Conservation (phyloP, 1,284 basidiomycete genomes). For the Papiliotrema terrestris region DNA sequence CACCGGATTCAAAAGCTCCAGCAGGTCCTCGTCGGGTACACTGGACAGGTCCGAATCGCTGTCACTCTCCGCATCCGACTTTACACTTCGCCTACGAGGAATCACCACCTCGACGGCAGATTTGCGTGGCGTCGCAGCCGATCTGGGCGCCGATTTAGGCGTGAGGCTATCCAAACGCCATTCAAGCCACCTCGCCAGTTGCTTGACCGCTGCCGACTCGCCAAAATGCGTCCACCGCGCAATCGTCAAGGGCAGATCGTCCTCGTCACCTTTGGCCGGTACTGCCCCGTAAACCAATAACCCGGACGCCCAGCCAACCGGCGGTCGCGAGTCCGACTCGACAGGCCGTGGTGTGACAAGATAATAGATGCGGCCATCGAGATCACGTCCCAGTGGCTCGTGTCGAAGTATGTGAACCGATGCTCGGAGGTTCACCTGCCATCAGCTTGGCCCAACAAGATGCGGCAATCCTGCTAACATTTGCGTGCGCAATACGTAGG, state of each 20-base stretch:
- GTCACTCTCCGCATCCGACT: neutral
- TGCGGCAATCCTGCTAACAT: constrained; percentile 10
- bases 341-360: constrained; percentile 25
- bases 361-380: constrained; percentile 38
- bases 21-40: constrained; percentile 13
- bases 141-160: constrained; percentile 4
- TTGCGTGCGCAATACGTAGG: constrained; percentile 11
- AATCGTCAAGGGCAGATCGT: constrained; percentile 18
- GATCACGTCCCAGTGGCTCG: constrained; percentile 34
- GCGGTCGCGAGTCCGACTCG: constrained; percentile 29
- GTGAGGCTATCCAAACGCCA: constrained; percentile 10
- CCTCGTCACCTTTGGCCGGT: constrained; percentile 3
- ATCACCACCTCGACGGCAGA: constrained; percentile 15
- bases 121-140: constrained; percentile 3
- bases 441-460: neutral
- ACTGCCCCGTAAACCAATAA: constrained; percentile 36
- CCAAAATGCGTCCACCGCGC: constrained; percentile 40
- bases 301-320: constrained; percentile 36
- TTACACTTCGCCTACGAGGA: neutral
- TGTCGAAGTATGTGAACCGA: constrained; percentile 19
- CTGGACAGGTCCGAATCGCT: constrained; percentile 9
- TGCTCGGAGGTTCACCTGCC: constrained; percentile 23
- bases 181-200: constrained; percentile 26
- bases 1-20: constrained; percentile 16
- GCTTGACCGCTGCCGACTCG: constrained; percentile 13